Percentiles rank a stretch among this genome's conserved stretches.
phyloP scores from a whole-genome alignment of 192 early-diverging fungal species.

The Paraglomus brasilianum region DNA sequence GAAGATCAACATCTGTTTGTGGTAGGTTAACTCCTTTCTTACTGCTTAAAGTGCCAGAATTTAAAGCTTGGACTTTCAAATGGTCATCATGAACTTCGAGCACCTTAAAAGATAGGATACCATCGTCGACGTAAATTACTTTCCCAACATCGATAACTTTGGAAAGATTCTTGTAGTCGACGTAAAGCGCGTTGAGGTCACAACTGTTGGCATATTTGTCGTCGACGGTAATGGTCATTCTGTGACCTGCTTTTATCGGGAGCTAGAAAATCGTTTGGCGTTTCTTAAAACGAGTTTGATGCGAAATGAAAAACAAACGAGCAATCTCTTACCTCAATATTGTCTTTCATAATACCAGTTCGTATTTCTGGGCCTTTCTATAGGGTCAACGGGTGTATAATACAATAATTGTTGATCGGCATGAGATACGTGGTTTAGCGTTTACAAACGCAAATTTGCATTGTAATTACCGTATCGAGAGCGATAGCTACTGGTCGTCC shows the following conservation, averaged over 20 bases:
- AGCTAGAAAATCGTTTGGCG: constrained; percentile 25
- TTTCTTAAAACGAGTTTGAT: not conserved
- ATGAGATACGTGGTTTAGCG: not conserved
- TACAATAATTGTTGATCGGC: not conserved
- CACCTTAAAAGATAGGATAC: constrained; percentile 92
- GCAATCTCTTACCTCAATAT: constrained; percentile 55
- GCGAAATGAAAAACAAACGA: not conserved
- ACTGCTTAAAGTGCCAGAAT: constrained; percentile 84
- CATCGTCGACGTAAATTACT: constrained; percentile 91
- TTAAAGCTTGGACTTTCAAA: constrained; percentile 73
- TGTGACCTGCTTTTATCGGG: constrained; percentile 72
- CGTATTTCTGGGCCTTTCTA: constrained; percentile 85
- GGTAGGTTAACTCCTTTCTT: constrained; percentile 98
- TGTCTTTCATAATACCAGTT: constrained; percentile 77
- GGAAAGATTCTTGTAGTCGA: constrained; percentile 80
- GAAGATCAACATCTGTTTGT: constrained; percentile 85
- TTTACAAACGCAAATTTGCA: not conserved
- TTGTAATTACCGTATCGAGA: constrained; percentile 57
- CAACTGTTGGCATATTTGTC: constrained; percentile 59
- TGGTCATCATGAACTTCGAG: constrained; percentile 59
- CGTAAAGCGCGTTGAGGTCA: constrained; percentile 66
- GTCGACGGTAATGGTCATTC: constrained; percentile 75
- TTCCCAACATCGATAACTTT: constrained; percentile 74
- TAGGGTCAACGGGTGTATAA: too few relatives aligned
- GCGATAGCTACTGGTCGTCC: constrained; percentile 64